Base-by-base conservation (phyloP, 2,329 filamentous ascomycete species). In the Onygenales sp. region DNA sequence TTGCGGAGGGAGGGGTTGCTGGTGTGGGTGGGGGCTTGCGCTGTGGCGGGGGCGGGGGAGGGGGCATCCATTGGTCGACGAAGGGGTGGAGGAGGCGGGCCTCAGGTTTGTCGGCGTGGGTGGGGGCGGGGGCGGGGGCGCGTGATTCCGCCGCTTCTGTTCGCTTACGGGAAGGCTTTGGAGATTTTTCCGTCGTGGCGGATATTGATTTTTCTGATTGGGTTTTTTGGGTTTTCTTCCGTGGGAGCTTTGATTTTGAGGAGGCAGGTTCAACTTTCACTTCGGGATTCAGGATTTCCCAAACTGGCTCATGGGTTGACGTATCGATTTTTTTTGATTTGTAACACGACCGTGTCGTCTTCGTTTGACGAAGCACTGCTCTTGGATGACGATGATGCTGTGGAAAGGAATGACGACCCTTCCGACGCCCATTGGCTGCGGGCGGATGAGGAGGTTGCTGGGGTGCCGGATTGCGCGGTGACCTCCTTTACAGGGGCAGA, bases 221-320 rank as follows among this genome's bases (percentile, higher is more conserved):
- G 10, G 32, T 17, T 36, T 36, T 52, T 31, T 33, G 43, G 13
- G 38, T 14, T 13, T 52, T 45, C 13, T 31, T 17, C 13, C 5
- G 7, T 1, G 31, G 31, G 13, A 7, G 17, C 14, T 43, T 51
- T 10, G 50, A 51, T 38, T 49, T 41, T 8, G 14, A 14, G 7
- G 42, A 14, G 41, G 36, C 9, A 9, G 35, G 35, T 27, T 53
- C 43, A 35, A 33, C 11, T 4, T 39, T 49, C 42, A 8, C 27
- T 8, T 6, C 32, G 6, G 56, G 58, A n/a, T 55, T 59, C 7
- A 59, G 39, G 51, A 59, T 59, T 44, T 59, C 58, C 58, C 58
- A 59, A 27, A 53, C 32, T 11, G 54, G 47, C 36, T 55, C 51
- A 6, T 55, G 42, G 52, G 46, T 45, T 13, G 53, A 45, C 13